phyloP scores from a whole-genome alignment of 1,284 basidiomycete genomes.

The Inonotus obliquus region DNA sequence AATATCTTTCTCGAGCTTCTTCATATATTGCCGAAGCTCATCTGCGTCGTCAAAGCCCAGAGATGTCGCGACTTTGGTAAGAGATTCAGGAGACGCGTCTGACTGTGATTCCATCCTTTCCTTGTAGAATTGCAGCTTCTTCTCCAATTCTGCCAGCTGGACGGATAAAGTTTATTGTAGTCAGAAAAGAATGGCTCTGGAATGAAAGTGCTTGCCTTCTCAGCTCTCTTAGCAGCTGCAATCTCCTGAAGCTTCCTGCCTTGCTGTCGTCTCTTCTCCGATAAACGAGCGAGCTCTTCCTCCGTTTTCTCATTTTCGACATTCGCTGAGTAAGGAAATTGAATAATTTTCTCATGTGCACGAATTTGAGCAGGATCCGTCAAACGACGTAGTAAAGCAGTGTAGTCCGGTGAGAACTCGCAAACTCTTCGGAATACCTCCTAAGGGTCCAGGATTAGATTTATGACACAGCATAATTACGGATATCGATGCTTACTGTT shows the following conservation, averaged over 20 bases:
- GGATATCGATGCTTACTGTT: conserved; percentile 30
- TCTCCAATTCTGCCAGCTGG: conserved; percentile 76
- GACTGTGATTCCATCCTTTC: conserved; percentile 62
- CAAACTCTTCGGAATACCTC: conserved; percentile 90
- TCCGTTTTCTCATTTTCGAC: conserved; percentile 84
- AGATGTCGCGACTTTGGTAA: conserved; percentile 56
- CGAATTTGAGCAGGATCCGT: conserved; percentile 61
- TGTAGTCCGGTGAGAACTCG: conserved; percentile 81
- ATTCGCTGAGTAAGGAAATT: conserved; percentile 78
- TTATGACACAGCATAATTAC: background rate
- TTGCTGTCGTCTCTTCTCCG: conserved; percentile 82
- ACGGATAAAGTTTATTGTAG: background rate
- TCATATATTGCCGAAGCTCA: conserved; percentile 65
- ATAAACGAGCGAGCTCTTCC: conserved; percentile 77
- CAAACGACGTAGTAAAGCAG: conserved; percentile 58
- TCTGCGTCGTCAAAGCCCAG: conserved; percentile 76
- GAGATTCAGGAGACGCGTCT: conserved; percentile 73
- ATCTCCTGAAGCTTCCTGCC: conserved; percentile 89
- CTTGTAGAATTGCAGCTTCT: conserved; percentile 71
- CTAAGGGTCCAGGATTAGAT: conserved; percentile 33
- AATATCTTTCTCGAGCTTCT: conserved; percentile 68
- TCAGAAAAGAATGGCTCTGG: background rate
- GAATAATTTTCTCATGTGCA: conserved; percentile 68
- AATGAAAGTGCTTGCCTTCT: conserved; percentile 57
- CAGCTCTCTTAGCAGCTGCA: conserved; percentile 80